Evolutionary conservation across 768 basidiomycete species (phyloP), one percentile per base, ranked within the genome.

Genomic region (Auricularia auricula-judae): DNA sequence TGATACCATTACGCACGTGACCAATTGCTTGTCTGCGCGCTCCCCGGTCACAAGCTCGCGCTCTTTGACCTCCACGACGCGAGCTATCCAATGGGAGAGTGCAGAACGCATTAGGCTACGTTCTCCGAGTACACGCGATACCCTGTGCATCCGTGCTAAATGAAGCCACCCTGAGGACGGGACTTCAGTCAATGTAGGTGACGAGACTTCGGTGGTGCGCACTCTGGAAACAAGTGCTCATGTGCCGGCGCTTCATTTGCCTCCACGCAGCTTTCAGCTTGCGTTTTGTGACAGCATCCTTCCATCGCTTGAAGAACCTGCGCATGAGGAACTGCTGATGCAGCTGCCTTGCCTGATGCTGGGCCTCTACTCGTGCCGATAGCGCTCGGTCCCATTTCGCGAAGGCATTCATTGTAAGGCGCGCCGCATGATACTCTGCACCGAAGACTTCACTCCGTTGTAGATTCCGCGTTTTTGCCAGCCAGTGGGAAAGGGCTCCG

Each of bases 51-150:
- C 83, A n/a, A 89, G 71, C 71, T 91, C 89, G 36, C 85, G 82
- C 62, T 85, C 79, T 71, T 91, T 93, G 61, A 89, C 73, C 60
- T 84, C 84, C 65, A 91, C 87, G 7, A 90, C 85, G 4, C 83
- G 81, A 67, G 85, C 84, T 8, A 84, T 89, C 91, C 91, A 93
- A 51, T 71, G 5, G 1, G 29, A 35, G 4, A 59, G 56, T 59
- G 56, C 56, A 4, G 29, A 29, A 16, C 54, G 58, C 56, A 39
- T 43, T 10, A 36, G 21, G 4, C 36, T 58, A 3, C 53, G 63
- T 8, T 64, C 56, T 29, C 29, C 39, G 29, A 39, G 56, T 18
- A 33, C 63, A 23, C 54, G 58, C 35, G 29, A 23, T 4, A 23
- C 42, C 42, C 54, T 58, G 63, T n/a, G 59, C 54, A 11, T 59